Conservation (phyloP, 2,329 filamentous ascomycete genomes). For the Ophiosphaerella narmari region DNA sequence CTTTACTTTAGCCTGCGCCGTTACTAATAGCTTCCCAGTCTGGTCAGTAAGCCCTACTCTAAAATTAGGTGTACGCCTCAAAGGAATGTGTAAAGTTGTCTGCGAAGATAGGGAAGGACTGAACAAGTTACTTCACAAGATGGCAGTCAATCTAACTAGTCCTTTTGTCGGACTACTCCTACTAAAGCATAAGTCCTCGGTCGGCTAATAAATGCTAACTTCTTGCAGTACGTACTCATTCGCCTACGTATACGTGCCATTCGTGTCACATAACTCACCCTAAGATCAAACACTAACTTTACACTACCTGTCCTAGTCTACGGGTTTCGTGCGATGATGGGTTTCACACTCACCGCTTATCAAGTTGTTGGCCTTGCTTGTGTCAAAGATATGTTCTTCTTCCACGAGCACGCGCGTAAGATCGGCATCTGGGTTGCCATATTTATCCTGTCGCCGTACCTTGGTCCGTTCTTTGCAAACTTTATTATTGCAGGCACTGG, state of each 20-base stretch:
- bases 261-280: too few relatives aligned
- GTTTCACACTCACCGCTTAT: slow-evolving; percentile 26
- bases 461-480: slow-evolving; percentile 38
- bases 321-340: slow-evolving; percentile 39
- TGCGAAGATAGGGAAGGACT: too few relatives aligned
- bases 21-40: slow-evolving; percentile 42
- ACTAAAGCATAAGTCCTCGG: too few relatives aligned
- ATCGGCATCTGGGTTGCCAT: slow-evolving; percentile 40
- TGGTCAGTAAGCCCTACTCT: slow-evolving; percentile 5
- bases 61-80: too few relatives aligned
- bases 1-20: slow-evolving; percentile 45
- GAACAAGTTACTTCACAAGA: too few relatives aligned
- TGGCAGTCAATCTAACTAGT: too few relatives aligned
- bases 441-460: slow-evolving; percentile 37
- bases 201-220: too few relatives aligned
- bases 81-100: too few relatives aligned
- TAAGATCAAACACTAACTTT: too few relatives aligned
- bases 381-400: slow-evolving; percentile 47
- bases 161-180: too few relatives aligned
- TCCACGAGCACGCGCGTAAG: slow-evolving; percentile 44
- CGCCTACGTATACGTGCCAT: too few relatives aligned
- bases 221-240: too few relatives aligned
- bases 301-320: slow-evolving; percentile 14
- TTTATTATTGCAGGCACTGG: slow-evolving; percentile 30
- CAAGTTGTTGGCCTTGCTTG: slow-evolving; percentile 30